These are phyloP conservation scores for Ceriops zippeliana DNA, from an alignment of 345 rosid genomes.

Conservation along the genomic window DNA sequence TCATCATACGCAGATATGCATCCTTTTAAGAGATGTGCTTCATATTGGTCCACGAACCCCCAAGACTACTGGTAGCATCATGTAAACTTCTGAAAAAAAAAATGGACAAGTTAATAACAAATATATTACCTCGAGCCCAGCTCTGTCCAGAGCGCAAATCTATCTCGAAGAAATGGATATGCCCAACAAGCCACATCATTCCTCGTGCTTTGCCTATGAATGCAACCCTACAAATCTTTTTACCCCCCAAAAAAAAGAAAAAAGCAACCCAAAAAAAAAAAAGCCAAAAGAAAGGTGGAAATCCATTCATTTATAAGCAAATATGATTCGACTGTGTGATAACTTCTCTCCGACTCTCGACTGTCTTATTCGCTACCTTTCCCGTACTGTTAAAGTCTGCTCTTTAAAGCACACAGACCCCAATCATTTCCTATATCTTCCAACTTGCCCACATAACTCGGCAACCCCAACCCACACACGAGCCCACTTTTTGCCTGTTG, in stretches of 20 bases:
- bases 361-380: constrained; percentile 26
- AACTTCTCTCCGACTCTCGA: constrained; percentile 19
- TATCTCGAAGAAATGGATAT: constrained; percentile 21
- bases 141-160: constrained; percentile 14
- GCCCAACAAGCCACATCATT: constrained; percentile 41
- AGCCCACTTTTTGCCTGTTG: too few relatives aligned
- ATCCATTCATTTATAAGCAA: constrained; percentile 41
- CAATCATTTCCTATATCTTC: constrained; percentile 27
- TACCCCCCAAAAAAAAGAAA: background rate
- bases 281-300: constrained; percentile 15
- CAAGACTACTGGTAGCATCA: too few relatives aligned
- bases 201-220: constrained; percentile 34
- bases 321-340: constrained; percentile 44
- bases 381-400: constrained; percentile 27
- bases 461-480: too few relatives aligned
- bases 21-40: too few relatives aligned
- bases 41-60: too few relatives aligned
- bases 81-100: background rate
- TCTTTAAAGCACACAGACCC: constrained; percentile 10
- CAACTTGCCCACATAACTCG: constrained; percentile 1
- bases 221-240: background rate
- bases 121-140: constrained; percentile 37
- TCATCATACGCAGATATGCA: too few relatives aligned
- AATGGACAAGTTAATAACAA: constrained; percentile 7
- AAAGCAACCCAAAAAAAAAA: constrained; percentile 5